These are phyloP conservation scores for Hyphopichia buzzinii DNA, from an alignment of 1,139 yeast genomes.

Conservation along the genomic window DNA sequence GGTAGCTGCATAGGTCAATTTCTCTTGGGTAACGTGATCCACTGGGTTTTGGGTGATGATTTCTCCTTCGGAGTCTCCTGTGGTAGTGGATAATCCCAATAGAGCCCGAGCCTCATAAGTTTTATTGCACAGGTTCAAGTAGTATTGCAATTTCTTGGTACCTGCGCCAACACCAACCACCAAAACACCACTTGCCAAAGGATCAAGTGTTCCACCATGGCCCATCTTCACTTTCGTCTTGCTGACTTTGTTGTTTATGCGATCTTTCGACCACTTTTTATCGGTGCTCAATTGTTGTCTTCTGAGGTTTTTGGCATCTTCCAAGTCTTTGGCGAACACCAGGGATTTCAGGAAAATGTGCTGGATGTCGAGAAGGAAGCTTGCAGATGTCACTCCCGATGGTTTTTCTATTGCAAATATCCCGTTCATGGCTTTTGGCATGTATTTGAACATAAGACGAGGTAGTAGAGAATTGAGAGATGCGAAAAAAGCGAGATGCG, in stretches of 20 bases:
- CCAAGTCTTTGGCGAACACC: slow-evolving; percentile 56
- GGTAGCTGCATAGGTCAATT: slow-evolving; percentile 47
- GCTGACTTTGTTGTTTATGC: slow-evolving; percentile 45
- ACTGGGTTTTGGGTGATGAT: slow-evolving; percentile 58
- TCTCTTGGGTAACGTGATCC: slow-evolving; percentile 56
- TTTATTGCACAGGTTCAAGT: slow-evolving; percentile 69
- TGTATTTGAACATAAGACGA: slow-evolving; percentile 3
- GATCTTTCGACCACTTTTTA: slow-evolving; percentile 46
- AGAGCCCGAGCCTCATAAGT: slow-evolving; percentile 82
- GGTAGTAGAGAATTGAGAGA: no score
- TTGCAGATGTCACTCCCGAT: slow-evolving; percentile 76
- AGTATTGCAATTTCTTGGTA: slow-evolving; percentile 74
- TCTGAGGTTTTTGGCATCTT: slow-evolving; percentile 32
- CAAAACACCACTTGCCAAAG: slow-evolving; percentile 88
- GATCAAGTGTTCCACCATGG: slow-evolving; percentile 97
- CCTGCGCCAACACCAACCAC: slow-evolving; percentile 91
- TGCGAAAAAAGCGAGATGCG: no score
- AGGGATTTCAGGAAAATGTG: slow-evolving; percentile 57
- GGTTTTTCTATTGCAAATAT: slow-evolving; percentile 94
- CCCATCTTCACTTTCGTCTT: slow-evolving; percentile 82
- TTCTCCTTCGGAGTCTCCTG: slow-evolving; percentile 92
- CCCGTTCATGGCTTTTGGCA: slow-evolving; percentile 62
- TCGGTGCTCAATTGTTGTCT: slow-evolving; percentile 39
- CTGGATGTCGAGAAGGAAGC: slow-evolving; percentile 66
- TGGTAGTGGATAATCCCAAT: slow-evolving; percentile 87